Percentiles rank a stretch among this genome's conserved stretches.
phyloP scores from a whole-genome alignment of 345 rosid species.

The Syzygium jambos region DNA sequence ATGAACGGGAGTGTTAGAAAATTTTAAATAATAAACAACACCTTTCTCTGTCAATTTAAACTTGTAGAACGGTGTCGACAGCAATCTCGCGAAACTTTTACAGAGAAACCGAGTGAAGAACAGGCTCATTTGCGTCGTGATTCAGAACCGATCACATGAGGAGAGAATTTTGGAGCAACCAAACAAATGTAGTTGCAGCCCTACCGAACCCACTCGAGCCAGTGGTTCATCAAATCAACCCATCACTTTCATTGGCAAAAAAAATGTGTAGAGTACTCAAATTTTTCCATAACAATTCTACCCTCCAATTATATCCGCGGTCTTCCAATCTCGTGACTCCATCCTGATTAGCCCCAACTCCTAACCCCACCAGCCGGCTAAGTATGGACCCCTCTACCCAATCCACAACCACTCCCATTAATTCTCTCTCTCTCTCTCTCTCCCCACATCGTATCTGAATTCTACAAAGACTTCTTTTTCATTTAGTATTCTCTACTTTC shows the following conservation, averaged over 20 bases:
- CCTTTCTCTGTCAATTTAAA: background rate
- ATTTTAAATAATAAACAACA: background rate
- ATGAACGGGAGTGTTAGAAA: background rate
- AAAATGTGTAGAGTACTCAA: background rate
- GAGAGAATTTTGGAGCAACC: background rate
- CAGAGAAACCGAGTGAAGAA: background rate
- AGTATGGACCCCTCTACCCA: background rate
- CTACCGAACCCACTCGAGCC: background rate
- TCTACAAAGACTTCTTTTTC: background rate
- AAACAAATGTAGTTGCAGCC: background rate
- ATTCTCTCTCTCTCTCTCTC: background rate
- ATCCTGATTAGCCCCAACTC: background rate
- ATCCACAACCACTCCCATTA: background rate
- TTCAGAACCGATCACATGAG: background rate
- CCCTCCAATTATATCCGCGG: background rate
- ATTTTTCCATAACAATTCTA: background rate
- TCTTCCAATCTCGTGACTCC: background rate
- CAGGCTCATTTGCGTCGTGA: background rate
- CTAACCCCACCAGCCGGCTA: background rate
- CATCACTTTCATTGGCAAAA: background rate
- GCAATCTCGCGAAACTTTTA: background rate
- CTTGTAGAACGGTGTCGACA: accelerated
- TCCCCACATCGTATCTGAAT: background rate
- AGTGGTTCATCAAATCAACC: background rate
- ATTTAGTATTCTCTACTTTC: background rate